Evolutionary conservation across 257 asterid genomes (phyloP).

Genomic region (Linaria vulgaris): DNA sequence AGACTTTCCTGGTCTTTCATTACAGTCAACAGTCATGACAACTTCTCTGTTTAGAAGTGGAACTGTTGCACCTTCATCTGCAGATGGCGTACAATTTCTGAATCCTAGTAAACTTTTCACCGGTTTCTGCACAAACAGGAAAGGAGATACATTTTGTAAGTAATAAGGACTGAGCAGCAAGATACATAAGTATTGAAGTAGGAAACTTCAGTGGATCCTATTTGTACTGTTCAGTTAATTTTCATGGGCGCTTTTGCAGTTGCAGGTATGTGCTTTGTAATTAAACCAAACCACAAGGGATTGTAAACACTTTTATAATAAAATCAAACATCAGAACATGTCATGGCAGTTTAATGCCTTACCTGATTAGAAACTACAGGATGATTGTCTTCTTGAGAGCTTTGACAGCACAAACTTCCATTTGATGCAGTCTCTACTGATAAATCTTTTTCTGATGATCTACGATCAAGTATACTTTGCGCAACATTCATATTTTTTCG

Average conservation of each 20-base stretch:
- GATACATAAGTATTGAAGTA: too few species aligned
- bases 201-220: too few species aligned
- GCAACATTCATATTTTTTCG: conserved; percentile 46
- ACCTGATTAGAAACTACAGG: conserved; percentile 43
- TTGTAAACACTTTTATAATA: too few species aligned
- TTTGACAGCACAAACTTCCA: conserved; percentile 26
- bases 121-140: conserved; percentile 16
- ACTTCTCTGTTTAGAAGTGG: conserved; percentile 63
- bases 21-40: conserved; percentile 41
- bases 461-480: conserved; percentile 33
- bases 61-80: conserved; percentile 32
- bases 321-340: too few species aligned
- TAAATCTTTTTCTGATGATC: conserved; percentile 30
- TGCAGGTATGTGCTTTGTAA: too few species aligned
- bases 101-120: conserved; percentile 27
- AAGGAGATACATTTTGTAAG: too few species aligned
- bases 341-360: too few species aligned
- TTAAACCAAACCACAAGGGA: too few species aligned
- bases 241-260: too few species aligned
- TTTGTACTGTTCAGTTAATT: too few species aligned
- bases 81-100: conserved; percentile 21
- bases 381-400: conserved; percentile 26
- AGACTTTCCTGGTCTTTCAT: conserved; percentile 38
- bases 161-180: background rate
- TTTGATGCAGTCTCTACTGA: conserved; percentile 6